These are phyloP conservation scores for Beauveria sp. DNA, from an alignment of 2,329 filamentous ascomycete species.

Conservation along the genomic window DNA sequence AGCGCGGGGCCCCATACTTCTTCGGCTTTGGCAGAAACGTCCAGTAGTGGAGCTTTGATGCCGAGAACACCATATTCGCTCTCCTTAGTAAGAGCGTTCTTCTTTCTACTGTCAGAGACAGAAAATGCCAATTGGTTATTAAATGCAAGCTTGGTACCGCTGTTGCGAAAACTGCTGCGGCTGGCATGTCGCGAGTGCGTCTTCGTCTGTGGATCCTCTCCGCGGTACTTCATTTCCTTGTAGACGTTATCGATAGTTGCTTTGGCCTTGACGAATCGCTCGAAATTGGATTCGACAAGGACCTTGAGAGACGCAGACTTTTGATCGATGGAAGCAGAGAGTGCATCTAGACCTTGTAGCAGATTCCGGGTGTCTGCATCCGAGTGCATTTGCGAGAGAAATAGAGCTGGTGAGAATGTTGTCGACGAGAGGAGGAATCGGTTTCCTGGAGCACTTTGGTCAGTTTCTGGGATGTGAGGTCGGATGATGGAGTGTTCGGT, in stretches of 20 bases:
- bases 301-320: constrained; percentile 96
- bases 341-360: constrained; percentile 71
- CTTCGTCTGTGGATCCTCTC: constrained; percentile 40
- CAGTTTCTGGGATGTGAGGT: background rate
- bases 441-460: constrained; percentile 51
- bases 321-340: constrained; percentile 90
- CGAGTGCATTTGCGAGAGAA: constrained; percentile 86
- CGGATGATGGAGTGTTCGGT: background rate
- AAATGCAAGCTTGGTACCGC: constrained; percentile 28
- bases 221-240: constrained; percentile 84
- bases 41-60: constrained; percentile 80
- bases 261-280: constrained; percentile 94
- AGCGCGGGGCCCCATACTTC: constrained; percentile 96
- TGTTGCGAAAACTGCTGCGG: constrained; percentile 56
- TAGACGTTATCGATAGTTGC: constrained; percentile 98
- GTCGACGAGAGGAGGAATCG: constrained; percentile 93
- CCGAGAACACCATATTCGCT: constrained; percentile 84
- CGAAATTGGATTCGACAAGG: constrained; percentile 95
- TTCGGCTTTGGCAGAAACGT: constrained; percentile 88
- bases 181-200: constrained; percentile 61
- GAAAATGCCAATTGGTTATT: constrained; percentile 31
- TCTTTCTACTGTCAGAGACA: constrained; percentile 55
- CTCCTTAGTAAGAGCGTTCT: constrained; percentile 87
- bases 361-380: constrained; percentile 76
- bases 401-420: constrained; percentile 85